These are phyloP conservation scores for Trichoderma lentiforme DNA, from an alignment of 2,329 filamentous ascomycete genomes.

Conservation along the genomic window DNA sequence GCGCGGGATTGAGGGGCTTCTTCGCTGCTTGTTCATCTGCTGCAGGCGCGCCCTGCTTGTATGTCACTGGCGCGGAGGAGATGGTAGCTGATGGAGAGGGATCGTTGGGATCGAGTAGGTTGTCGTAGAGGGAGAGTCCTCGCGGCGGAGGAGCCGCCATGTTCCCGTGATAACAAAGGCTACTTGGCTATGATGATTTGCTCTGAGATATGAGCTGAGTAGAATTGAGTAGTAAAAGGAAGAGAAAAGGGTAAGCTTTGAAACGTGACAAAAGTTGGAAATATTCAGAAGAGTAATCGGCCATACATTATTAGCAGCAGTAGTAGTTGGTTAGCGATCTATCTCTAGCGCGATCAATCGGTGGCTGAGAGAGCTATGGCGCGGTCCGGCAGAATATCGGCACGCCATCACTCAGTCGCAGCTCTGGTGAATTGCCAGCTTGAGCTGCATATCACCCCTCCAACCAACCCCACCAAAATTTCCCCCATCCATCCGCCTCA, in stretches of 20 bases:
- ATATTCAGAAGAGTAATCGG: not conserved
- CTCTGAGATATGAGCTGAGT: not conserved
- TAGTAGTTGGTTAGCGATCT: not conserved
- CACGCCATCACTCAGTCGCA: not conserved
- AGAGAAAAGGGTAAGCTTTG: not conserved
- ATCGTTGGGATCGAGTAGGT: constrained; percentile 65
- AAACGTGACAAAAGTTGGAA: not conserved
- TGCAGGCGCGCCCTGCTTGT: constrained; percentile 53
- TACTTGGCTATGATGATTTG: not conserved
- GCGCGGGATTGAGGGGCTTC: constrained; percentile 58
- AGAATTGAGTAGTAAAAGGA: not conserved
- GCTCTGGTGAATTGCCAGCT: constrained; percentile 1
- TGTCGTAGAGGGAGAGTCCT: constrained; percentile 76
- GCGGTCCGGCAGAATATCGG: constrained; percentile 33
- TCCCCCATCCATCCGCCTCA: constrained; percentile 5
- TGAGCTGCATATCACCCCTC: constrained; percentile 30
- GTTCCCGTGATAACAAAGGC: not conserved
- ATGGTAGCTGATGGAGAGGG: constrained; percentile 58
- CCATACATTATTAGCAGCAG: not conserved
- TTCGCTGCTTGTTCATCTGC: constrained; percentile 50
- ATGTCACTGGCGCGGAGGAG: constrained; percentile 71
- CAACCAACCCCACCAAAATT: constrained; percentile 35
- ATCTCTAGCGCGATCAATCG: not conserved
- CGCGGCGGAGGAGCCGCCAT: constrained; percentile 40
- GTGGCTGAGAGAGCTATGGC: not conserved